A percentile compares a stretch with the other conserved stretches of the same genome.
phyloP scores from a whole-genome alignment of 805 yeast genomes.

The Metschnikowia orientalis region DNA sequence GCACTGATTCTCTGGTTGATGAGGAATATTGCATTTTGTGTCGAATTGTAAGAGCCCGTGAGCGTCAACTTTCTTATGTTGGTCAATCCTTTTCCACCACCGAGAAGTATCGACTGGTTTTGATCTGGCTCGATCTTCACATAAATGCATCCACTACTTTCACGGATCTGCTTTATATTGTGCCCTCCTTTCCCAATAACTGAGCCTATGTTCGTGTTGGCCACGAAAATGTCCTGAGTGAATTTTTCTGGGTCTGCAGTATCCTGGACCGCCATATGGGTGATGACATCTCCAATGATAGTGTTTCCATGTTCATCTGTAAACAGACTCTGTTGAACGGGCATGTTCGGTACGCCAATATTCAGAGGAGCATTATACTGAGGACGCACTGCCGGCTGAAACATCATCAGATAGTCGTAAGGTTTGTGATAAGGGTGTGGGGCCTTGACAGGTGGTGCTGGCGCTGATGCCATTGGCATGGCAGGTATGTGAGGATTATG shows the following conservation, averaged over 20 bases:
- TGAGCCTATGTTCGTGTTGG: constrained; percentile 74
- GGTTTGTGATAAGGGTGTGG: constrained; percentile 18
- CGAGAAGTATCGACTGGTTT: constrained; percentile 45
- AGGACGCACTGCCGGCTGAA: constrained; percentile 35
- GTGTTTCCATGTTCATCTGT: constrained; percentile 44
- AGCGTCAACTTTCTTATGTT: constrained; percentile 57
- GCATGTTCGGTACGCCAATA: constrained; percentile 6
- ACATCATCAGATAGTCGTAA: constrained; percentile 38
- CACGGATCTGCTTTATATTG: constrained; percentile 72
- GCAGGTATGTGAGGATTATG: constrained; percentile 14
- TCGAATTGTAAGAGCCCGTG: constrained; percentile 61
- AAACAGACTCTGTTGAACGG: constrained; percentile 31
- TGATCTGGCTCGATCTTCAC: constrained; percentile 65
- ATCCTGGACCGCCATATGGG: constrained; percentile 34
- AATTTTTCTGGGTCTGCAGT: constrained; percentile 44
- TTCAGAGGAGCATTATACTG: constrained; percentile 18
- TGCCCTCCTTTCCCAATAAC: constrained; percentile 86
- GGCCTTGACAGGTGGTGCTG: constrained; percentile 14
- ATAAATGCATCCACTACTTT: constrained; percentile 65
- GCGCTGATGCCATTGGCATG: constrained; percentile 10
- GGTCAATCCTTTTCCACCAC: constrained; percentile 41
- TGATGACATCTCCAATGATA: constrained; percentile 41
- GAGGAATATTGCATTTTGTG: constrained; percentile 67
- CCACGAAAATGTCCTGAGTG: constrained; percentile 69
- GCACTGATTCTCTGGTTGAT: constrained; percentile 68